Conservation (phyloP, 2,329 filamentous ascomycete species). For the Aspergillus phoenicis region DNA sequence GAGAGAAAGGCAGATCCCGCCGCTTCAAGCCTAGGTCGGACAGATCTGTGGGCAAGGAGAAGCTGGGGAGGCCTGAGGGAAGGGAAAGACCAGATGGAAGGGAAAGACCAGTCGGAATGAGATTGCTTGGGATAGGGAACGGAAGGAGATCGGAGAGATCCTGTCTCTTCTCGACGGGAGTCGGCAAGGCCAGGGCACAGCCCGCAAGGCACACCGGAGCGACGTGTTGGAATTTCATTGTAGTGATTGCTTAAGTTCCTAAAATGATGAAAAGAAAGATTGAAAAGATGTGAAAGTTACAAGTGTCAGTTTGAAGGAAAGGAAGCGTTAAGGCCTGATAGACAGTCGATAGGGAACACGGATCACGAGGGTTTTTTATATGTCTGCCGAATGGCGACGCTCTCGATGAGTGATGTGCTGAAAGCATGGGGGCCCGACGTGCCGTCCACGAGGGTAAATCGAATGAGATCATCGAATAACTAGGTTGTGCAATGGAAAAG, state of each 20-base stretch:
- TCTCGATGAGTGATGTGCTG: background rate
- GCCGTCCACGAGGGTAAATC: background rate
- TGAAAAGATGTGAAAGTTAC: background rate
- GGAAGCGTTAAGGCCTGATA: conserved; percentile 4
- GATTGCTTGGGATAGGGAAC: background rate
- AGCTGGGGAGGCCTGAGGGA: conserved; percentile 23
- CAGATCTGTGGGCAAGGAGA: conserved; percentile 1
- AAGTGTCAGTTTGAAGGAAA: conserved; percentile 17
- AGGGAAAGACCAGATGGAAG: conserved; percentile 12
- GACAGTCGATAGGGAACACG: background rate
- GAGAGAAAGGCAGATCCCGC: background rate
- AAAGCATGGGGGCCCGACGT: background rate
- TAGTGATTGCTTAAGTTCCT: background rate
- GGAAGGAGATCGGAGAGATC: conserved; percentile 3
- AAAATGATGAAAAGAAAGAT: background rate
- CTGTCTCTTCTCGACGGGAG: conserved; percentile 10
- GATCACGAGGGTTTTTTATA: background rate
- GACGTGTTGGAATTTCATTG: conserved; percentile 17
- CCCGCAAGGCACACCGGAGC: conserved; percentile 14
- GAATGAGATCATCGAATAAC: background rate
- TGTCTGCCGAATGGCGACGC: background rate
- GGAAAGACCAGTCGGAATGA: background rate
- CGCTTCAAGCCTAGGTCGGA: background rate
- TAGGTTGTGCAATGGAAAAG: background rate
- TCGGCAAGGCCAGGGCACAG: conserved; percentile 17